phyloP scores from a whole-genome alignment of 2,329 filamentous ascomycete species.

The Hypoxylon sp. region DNA sequence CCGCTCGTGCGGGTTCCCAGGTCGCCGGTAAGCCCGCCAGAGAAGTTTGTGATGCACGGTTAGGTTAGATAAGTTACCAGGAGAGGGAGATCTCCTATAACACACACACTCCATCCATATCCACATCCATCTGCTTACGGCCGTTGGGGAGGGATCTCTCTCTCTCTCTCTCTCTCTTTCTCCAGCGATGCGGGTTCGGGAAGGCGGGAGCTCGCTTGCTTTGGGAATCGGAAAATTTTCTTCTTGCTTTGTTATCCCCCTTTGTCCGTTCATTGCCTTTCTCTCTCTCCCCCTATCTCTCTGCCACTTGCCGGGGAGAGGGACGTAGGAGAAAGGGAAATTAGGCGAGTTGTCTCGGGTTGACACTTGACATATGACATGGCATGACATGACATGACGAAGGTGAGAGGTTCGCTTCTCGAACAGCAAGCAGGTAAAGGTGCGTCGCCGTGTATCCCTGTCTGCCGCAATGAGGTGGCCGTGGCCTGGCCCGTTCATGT shows the following conservation, averaged over 20 bases:
- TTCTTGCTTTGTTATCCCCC: not conserved
- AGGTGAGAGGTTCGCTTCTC: slow-evolving; percentile 11
- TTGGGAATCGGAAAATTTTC: slow-evolving; percentile 35
- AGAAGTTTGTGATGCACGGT: slow-evolving; percentile 9
- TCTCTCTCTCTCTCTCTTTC: too few species aligned
- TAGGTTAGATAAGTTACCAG: too few species aligned
- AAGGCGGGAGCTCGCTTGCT: slow-evolving; percentile 31
- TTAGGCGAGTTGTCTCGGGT: slow-evolving; percentile 50
- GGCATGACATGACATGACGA: slow-evolving; percentile 26
- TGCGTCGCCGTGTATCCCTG: slow-evolving; percentile 24
- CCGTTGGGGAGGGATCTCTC: slow-evolving; percentile 27
- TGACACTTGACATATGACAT: slow-evolving; percentile 41
- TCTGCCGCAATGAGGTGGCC: slow-evolving; percentile 14
- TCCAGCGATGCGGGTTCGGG: slow-evolving; percentile 12
- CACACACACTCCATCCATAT: too few species aligned
- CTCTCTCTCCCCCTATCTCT: too few species aligned
- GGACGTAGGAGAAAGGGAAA: slow-evolving; percentile 30
- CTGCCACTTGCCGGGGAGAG: slow-evolving; percentile 33
- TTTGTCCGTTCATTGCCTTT: too few species aligned
- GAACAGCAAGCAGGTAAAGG: slow-evolving; percentile 1
- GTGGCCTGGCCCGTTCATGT: slow-evolving; percentile 1
- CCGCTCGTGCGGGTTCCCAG: slow-evolving; percentile 29
- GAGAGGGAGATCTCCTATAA: too few species aligned
- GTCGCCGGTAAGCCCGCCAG: slow-evolving; percentile 29
- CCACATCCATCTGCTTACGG: slow-evolving; percentile 33